Evolutionary conservation across 106 monocot genomes (phyloP), one percentile per base, ranked within the genome.

Genomic region (Platanthera guangdongensis): DNA sequence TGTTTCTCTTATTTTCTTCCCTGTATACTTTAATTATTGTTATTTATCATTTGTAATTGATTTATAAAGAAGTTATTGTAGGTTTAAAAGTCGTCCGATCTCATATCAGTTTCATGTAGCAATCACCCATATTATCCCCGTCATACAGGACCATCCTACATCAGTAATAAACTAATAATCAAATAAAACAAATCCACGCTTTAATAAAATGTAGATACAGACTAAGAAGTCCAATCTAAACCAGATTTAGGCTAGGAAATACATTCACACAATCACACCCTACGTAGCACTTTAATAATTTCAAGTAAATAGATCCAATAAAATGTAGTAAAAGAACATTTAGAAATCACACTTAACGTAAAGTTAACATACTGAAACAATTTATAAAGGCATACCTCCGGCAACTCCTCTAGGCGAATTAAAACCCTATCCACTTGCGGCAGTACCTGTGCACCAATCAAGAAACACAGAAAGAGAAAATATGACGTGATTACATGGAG

Each of bases 361-460:
- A 22, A 53, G 52, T 12, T 4, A 71, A 28, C 1, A n/a, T 4
- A 69, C 39, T 39, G 39, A 22, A 30, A 49, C 47, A 28, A 68
- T 52, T 8, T 7, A 75, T 19, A 11, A 3, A 55, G 3, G 16
- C 5, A 68, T 30, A 94, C 99, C 91, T 99, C 92, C 8, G 99
- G 92, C 59, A 99, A 62, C 81, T 88, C 86, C 74, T 99, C 99
- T 9, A 99, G 88, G 4, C 92, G 99, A 73, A 99, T 71, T 28
- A 99, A 92, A 21, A 99, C 99, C 81, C 94, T 77, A 74, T 99
- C 99, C 57, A 85, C 88, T 52, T 94, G 99, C n/a, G 99, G 99
- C 73, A 79, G 85, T 5, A 99, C 88, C 97, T 99, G 83, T 59
- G 48, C 47, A 62, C 18, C 39, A 39, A 39, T 39, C 39, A 39